Evolutionary conservation across 2,329 filamentous ascomycete genomes (phyloP).

Genomic region (Cordyceps militaris): DNA sequence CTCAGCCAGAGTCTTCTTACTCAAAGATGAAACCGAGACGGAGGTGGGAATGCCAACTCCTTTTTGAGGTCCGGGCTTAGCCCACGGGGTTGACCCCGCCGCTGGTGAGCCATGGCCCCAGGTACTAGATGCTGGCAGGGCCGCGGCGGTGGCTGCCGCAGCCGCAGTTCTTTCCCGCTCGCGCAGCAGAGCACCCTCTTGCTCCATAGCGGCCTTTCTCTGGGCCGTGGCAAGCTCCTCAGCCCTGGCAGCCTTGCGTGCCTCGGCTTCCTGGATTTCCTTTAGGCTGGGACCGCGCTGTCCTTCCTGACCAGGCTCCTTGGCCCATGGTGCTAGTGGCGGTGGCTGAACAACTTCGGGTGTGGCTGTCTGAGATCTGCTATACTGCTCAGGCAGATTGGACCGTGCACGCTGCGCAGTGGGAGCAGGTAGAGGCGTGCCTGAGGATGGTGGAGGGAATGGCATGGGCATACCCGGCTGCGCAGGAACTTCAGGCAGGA

Average conservation of each 20-base stretch:
- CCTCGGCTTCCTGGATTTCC: conserved; percentile 94
- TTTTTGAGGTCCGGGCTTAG: conserved; percentile 52
- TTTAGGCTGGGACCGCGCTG: conserved; percentile 86
- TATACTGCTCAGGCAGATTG: conserved; percentile 70
- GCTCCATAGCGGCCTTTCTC: conserved; percentile 71
- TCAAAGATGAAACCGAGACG: conserved; percentile 20
- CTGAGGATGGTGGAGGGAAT: conserved; percentile 63
- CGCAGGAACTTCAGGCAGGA: conserved; percentile 47
- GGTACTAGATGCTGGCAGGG: conserved; percentile 79
- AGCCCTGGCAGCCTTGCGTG: conserved; percentile 81
- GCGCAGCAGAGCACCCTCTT: conserved; percentile 57
- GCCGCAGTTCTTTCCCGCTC: conserved; percentile 53
- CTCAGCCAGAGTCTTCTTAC: conserved; percentile 88
- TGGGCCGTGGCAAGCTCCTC: conserved; percentile 74
- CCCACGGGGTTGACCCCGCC: conserved; percentile 59
- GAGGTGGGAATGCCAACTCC: conserved; percentile 17
- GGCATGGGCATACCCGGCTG: conserved; percentile 65
- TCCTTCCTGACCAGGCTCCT: conserved; percentile 62
- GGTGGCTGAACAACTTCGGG: conserved; percentile 57
- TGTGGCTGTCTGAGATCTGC: conserved; percentile 69
- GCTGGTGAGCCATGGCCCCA: conserved; percentile 78
- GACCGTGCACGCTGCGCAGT: conserved; percentile 79
- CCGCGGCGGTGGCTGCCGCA: conserved; percentile 56
- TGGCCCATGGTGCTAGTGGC: conserved; percentile 90
- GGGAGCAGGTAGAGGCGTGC: conserved; percentile 79